Conservation (phyloP, 495 filamentous ascomycete species). For the Penicillium manginii region DNA sequence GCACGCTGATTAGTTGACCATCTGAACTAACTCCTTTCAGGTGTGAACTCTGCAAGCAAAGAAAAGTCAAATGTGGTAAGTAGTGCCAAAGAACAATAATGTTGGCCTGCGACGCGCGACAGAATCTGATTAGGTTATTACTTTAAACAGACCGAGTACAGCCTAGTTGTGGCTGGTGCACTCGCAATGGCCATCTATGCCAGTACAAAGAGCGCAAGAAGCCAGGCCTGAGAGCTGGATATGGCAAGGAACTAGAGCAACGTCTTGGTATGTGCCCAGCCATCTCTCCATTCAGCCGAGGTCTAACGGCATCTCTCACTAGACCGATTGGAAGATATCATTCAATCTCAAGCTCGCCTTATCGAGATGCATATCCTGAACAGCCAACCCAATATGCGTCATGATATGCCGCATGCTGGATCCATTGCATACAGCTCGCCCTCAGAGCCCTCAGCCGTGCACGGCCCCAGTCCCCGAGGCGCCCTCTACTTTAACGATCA, state of each 20-base stretch:
- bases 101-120: background rate
- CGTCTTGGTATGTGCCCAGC: constrained; percentile 54
- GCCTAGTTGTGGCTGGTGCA: constrained; percentile 87
- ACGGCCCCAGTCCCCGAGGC: constrained; percentile 41
- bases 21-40: constrained; percentile 42
- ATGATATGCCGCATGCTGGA: constrained; percentile 31
- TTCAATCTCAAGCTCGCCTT: constrained; percentile 48
- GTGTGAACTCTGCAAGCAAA: constrained; percentile 81
- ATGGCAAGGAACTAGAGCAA: constrained; percentile 85
- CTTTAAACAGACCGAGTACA: constrained; percentile 63
- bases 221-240: constrained; percentile 80
- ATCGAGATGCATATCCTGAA: constrained; percentile 55
- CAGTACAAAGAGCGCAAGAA: constrained; percentile 88
- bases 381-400: constrained; percentile 27
- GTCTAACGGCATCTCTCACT: constrained; percentile 7
- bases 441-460: constrained; percentile 44
- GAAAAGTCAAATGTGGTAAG: constrained; percentile 79
- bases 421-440: constrained; percentile 47
- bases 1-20: background rate
- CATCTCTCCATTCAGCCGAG: background rate
- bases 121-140: background rate
- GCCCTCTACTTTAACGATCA: constrained; percentile 45
- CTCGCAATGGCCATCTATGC: constrained; percentile 73
- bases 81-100: background rate
- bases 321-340: constrained; percentile 56